A percentile compares a stretch with the other conserved stretches of the same genome.
Conservation (phyloP, 1,139 yeast species). For the Komagataea norvegica region DNA sequence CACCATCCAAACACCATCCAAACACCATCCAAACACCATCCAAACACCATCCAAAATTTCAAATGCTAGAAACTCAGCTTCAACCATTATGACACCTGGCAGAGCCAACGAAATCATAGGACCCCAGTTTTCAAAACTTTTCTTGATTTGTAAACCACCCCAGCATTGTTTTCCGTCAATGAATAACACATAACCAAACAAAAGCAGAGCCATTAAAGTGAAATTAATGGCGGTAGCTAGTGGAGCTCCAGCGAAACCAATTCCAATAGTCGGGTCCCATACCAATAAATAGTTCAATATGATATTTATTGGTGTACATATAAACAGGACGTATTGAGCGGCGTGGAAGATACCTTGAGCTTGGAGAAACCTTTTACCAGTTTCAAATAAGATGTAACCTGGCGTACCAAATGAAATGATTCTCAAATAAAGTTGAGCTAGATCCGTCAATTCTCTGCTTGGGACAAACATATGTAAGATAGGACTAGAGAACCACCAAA, state of each 20-base stretch:
- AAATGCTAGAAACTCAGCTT: conserved; percentile 41
- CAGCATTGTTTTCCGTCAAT: conserved; percentile 43
- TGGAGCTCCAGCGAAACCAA: conserved; percentile 42
- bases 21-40: too few relatives aligned
- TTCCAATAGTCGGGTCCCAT: conserved; percentile 30
- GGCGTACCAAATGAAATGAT: conserved; percentile 35
- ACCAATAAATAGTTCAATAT: conserved; percentile 35
- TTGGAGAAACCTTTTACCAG: conserved; percentile 40
- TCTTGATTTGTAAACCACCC: conserved; percentile 32
- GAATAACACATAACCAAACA: conserved; percentile 29
- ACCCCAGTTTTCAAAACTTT: conserved; percentile 31
- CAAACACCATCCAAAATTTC: too few relatives aligned
- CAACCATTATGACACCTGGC: conserved; percentile 41
- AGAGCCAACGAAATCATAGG: conserved; percentile 35
- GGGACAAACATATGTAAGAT: conserved; percentile 32
- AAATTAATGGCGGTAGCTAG: conserved; percentile 36
- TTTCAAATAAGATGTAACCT: conserved; percentile 38
- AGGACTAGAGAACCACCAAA: conserved; percentile 39
- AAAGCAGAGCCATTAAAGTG: conserved; percentile 33
- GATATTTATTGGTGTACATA: conserved; percentile 37
- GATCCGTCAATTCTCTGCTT: conserved; percentile 30
- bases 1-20: too few relatives aligned
- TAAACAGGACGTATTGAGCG: conserved; percentile 36
- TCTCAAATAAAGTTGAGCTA: conserved; percentile 35
- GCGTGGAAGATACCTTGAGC: conserved; percentile 40